Conservation (phyloP, 202 grass and related monocot genomes). For the Cymbopogon flexuosus region DNA sequence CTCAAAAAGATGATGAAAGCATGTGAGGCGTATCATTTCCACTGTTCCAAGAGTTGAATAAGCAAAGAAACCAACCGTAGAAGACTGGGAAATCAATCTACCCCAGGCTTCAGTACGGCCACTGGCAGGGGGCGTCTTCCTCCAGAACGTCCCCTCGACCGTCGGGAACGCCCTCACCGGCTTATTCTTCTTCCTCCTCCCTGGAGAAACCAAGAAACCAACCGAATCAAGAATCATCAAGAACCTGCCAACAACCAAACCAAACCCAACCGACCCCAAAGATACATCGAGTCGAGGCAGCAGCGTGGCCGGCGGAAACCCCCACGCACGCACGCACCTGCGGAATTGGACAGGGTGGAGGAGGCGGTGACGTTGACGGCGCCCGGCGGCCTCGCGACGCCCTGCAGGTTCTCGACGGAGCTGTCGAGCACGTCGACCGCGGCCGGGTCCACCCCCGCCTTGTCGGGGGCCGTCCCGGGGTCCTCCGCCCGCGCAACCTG, state of each 20-base stretch:
- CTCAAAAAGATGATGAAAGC: background rate
- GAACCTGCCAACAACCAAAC: background rate
- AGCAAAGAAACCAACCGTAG: slow-evolving; percentile 36
- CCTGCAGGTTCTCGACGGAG: slow-evolving; percentile 20
- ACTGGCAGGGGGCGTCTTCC: slow-evolving; percentile 29
- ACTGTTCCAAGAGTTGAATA: background rate
- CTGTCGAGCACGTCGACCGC: slow-evolving; percentile 17
- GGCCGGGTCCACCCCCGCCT: background rate
- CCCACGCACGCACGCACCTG: background rate
- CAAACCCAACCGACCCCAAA: background rate
- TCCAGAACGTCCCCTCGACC: slow-evolving; percentile 5
- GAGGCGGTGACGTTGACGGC: slow-evolving; percentile 14
- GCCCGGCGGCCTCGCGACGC: background rate
- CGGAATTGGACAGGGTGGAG: slow-evolving; percentile 31
- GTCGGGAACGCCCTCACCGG: background rate
- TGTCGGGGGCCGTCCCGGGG: background rate
- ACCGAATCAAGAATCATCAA: slow-evolving; percentile 1
- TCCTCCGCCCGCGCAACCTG: slow-evolving; percentile 7
- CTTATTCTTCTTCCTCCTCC: slow-evolving; percentile 18
- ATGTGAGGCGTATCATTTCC: background rate
- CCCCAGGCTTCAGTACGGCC: slow-evolving; percentile 49
- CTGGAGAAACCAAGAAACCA: background rate
- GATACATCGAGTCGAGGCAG: background rate
- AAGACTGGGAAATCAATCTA: slow-evolving; percentile 66
- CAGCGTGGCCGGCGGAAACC: background rate